A percentile compares a stretch with the other conserved stretches of the same genome.
Conservation (phyloP, 1,139 yeast genomes). For the Saccharomyces hybrid region DNA sequence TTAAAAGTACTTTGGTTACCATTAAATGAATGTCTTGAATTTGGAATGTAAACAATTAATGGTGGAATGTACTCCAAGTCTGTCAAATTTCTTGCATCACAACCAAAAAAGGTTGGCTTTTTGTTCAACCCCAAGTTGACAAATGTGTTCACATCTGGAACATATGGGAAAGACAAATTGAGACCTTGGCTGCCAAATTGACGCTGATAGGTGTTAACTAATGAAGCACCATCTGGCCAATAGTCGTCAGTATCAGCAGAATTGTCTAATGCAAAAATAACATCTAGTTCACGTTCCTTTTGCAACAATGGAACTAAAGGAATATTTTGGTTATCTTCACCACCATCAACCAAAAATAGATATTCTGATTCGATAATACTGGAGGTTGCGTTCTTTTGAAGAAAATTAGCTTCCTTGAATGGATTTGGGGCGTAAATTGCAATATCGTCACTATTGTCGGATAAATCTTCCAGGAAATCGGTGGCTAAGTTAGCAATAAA, state of each 20-base stretch:
- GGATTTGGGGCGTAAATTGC: slow-evolving; percentile 77
- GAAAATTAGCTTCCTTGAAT: slow-evolving; percentile 37
- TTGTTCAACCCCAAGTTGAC: slow-evolving; percentile 45
- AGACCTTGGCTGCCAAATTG: slow-evolving; percentile 56
- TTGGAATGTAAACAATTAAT: slow-evolving; percentile 68
- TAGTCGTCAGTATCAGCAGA: slow-evolving; percentile 63
- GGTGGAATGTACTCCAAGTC: slow-evolving; percentile 52
- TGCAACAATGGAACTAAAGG: slow-evolving; percentile 75
- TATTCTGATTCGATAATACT: slow-evolving; percentile 38
- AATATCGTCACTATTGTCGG: slow-evolving; percentile 51
- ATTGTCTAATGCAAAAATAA: slow-evolving; percentile 76
- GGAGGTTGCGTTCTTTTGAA: slow-evolving; percentile 31
- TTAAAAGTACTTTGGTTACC: slow-evolving; percentile 68
- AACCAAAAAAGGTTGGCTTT: slow-evolving; percentile 78
- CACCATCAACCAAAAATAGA: slow-evolving; percentile 78
- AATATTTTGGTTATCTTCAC: slow-evolving; percentile 73
- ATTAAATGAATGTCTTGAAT: slow-evolving; percentile 57
- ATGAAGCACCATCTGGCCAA: slow-evolving; percentile 78
- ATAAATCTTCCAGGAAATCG: slow-evolving; percentile 40
- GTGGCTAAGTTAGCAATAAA: slow-evolving; percentile 42
- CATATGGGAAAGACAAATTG: slow-evolving; percentile 63
- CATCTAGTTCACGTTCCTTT: slow-evolving; percentile 63
- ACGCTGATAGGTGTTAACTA: slow-evolving; percentile 59
- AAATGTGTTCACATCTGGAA: slow-evolving; percentile 64
- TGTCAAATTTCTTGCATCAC: slow-evolving; percentile 61